Base-by-base conservation (phyloP, 116 monocot genomes). In the Papilionanthe hybrid region DNA sequence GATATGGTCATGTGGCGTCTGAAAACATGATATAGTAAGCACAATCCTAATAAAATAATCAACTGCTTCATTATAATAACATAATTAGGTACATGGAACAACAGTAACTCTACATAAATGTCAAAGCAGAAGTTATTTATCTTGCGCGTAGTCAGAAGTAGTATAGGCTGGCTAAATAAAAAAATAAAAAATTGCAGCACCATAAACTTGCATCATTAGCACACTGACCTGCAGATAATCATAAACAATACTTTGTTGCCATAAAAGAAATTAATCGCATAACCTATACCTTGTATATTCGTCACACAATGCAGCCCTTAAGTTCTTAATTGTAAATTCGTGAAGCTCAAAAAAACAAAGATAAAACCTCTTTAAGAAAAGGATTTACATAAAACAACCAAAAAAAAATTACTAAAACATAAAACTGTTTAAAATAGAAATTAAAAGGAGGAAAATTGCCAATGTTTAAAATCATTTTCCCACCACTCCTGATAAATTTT, bases 1-100 rank as follows among this genome's bases (percentile, higher is more conserved):
- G 69, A 69, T 69, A 37, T 69, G 32, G 32, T 32, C 29, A 69
- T 15, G 37, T 69, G 37, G 32, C 69, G 17, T 69, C 15, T 30
- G 69, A 41, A 69, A 32, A 37, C 10, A 69, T 30, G 37, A 17
- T 3, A 69, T 32, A 25, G 69, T 37, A 69, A 18, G 69, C 17
- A 18, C 69, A 37, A 32, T 15, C 18, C 15, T 13, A 69, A 69
- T 69, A 29, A 37, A 69, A 18, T 37, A 69, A 32, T 13, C 37
- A 29, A 69, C 32, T 69, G 7, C 69, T 65, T 69, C 32, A 69
- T 41, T 69, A 69, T 5, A 37, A 37, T 69, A 69, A 29, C 5
- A 69, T 17, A 69, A 69, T 69, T 69, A 69, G 69, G 69, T 32
- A 17, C 69, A 69, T 15, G 17, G 37, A 69, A 37, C 69, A 69